A percentile compares a stretch with the other conserved stretches of the same genome.
Conservation (phyloP, 2,329 filamentous ascomycete species). For the Tothia fuscella region DNA sequence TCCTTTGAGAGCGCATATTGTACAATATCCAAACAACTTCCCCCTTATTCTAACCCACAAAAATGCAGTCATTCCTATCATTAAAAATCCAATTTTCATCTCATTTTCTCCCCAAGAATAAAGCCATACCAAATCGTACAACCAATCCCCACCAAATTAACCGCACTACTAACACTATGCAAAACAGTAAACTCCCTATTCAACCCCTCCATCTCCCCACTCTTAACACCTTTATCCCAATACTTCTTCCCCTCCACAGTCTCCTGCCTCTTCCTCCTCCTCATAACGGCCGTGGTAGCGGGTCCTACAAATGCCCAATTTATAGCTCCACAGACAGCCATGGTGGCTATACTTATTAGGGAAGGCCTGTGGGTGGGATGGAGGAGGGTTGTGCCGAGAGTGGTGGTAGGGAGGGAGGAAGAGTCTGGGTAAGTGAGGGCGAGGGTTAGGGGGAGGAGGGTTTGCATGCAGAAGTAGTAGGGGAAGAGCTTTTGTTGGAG, state of each 20-base stretch:
- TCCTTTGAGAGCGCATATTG: too few relatives aligned
- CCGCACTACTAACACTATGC: constrained; percentile 68
- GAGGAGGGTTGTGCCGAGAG: neutral
- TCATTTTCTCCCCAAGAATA: constrained; percentile 52
- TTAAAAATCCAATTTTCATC: too few relatives aligned
- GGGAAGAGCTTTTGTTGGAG: constrained; percentile 77
- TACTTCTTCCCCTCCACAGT: constrained; percentile 81
- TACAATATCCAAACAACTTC: too few relatives aligned
- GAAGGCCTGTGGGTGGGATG: constrained; percentile 15
- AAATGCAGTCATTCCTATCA: too few relatives aligned
- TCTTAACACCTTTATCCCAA: constrained; percentile 65
- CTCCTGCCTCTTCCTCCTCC: constrained; percentile 68
- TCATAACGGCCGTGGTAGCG: constrained; percentile 62
- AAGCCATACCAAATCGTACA: constrained; percentile 68
- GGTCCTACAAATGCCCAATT: constrained; percentile 67
- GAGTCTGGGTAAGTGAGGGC: constrained; percentile 64
- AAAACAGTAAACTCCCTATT: constrained; percentile 52
- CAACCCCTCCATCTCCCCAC: constrained; percentile 61
- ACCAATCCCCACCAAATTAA: constrained; percentile 62
- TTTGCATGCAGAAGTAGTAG: constrained; percentile 79
- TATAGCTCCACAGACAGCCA: constrained; percentile 56
- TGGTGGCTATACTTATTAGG: constrained; percentile 50
- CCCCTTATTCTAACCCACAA: too few relatives aligned
- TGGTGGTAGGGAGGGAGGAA: constrained; percentile 63
- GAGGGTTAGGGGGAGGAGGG: constrained; percentile 58